Base-by-base conservation (phyloP, 345 rosid species). In the Ailanthus altissimus region DNA sequence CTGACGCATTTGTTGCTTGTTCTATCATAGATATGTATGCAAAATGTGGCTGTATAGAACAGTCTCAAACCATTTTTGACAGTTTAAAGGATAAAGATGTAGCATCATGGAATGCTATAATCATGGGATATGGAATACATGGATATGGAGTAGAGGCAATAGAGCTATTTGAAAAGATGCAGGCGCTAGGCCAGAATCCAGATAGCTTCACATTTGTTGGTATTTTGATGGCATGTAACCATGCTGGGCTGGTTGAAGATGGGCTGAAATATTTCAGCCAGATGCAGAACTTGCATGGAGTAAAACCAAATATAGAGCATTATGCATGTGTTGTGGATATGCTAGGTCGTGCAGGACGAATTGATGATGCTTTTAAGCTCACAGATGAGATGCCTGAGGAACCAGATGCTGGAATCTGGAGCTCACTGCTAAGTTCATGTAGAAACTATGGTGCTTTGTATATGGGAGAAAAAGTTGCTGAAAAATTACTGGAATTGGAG, bases 321-420 rank as follows among this genome's bases (percentile, higher is more conserved):
- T 90, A 90, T 79, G 87, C 92, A 59, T 90, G 93, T 80, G 82
- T 87, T 62, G 84, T 90, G 25, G 98, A 91, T 78, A 92, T 90
- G 89, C 74, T 91, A 73, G 87, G 93, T n/a, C 81, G 92, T 25
- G 90, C 90, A 50, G 92, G 95, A 75, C 60, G 78, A 74, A 75
- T 90, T 73, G 80, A 77, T 63, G 83, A 87, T 70, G 92, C 97
- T 59, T 51, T 86, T 58, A 83, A 61, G 43, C 76, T 93, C 67
- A 56, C 75, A 63, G 69, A 87, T 43, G 79, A 86, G 75, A 93
- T 89, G 92, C 87, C 90, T 28, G 81, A 78, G 78, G 86, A 89
- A 73, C 90, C 95, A 25, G 93, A 88, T 75, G 74, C 72, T 62
- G 79, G 88, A 79, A 78, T 91, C 66, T 93, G 88, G 91, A 88